These are phyloP conservation scores for Elongisporangium anandrum DNA, from an alignment of 352 stramenopile genomes.

Conservation along the genomic window DNA sequence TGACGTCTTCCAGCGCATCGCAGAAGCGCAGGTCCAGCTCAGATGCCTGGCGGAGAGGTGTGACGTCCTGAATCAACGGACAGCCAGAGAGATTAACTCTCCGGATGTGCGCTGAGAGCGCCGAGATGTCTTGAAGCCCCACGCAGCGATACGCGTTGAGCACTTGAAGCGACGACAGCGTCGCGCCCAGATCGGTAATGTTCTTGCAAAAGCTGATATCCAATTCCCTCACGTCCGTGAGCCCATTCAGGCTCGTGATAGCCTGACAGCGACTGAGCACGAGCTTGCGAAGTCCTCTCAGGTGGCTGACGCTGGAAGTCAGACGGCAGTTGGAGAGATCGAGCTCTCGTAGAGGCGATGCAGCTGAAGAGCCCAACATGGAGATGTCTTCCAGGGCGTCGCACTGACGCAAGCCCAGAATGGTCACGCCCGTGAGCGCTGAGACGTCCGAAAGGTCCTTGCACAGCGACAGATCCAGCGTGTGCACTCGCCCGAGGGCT, in stretches of 20 bases:
- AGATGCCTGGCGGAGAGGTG: conserved; percentile 20
- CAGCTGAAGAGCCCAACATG: conserved; percentile 16
- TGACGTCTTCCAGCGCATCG: conserved; percentile 52
- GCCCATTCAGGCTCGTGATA: conserved; percentile 34
- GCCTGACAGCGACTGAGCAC: conserved; percentile 51
- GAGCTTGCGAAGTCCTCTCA: conserved; percentile 35
- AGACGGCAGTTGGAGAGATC: conserved; percentile 48
- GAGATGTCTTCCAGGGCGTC: conserved; percentile 38
- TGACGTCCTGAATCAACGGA: conserved; percentile 37
- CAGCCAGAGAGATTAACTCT: conserved; percentile 60
- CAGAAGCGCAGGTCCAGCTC: conserved; percentile 70
- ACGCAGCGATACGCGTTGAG: conserved; percentile 57
- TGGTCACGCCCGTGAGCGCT: conserved; percentile 23
- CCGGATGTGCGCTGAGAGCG: conserved; percentile 13
- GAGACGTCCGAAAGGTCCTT: conserved; percentile 49
- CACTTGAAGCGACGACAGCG: conserved; percentile 22
- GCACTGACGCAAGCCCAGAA: conserved; percentile 53
- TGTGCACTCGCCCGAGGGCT: conserved; percentile 32
- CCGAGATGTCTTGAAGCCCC: conserved; percentile 33
- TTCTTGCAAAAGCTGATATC: conserved; percentile 73
- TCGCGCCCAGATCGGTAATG: conserved; percentile 22
- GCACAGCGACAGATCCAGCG: conserved; percentile 54
- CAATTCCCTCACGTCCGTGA: conserved; percentile 37
- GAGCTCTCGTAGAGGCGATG: conserved; percentile 29
- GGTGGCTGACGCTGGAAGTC: conserved; percentile 28